Percentiles rank a stretch among this genome's conserved stretches.
These are phyloP conservation scores for Chernovozyma sophiae-reginae DNA, from an alignment of 1,139 yeast genomes.

Conservation along the genomic window DNA sequence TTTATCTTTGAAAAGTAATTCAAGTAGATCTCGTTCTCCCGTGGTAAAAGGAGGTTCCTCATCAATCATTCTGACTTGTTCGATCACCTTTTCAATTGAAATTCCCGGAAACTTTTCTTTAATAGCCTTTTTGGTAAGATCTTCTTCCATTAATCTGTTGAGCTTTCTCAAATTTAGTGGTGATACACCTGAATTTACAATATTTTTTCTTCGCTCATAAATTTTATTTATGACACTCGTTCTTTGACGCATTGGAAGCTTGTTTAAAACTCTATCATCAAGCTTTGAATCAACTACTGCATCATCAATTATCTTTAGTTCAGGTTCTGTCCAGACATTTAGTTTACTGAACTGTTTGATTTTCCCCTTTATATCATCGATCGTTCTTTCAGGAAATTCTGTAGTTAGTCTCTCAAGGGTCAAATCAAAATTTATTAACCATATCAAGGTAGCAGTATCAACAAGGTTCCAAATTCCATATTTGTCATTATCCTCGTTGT, in stretches of 20 bases:
- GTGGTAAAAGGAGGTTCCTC: background rate
- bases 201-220: background rate
- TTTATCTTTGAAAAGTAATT: no score
- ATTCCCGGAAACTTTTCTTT: background rate
- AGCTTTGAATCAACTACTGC: background rate
- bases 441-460: slow-evolving; percentile 3
- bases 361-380: slow-evolving; percentile 5
- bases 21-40: background rate
- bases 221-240: no score
- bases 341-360: slow-evolving; percentile 5
- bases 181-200: background rate
- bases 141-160: background rate
- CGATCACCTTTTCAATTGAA: background rate
- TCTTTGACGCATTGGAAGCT: slow-evolving; percentile 4
- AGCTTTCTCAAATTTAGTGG: background rate
- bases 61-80: background rate
- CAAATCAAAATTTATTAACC: slow-evolving; percentile 1
- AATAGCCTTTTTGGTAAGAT: background rate
- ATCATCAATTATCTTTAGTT: slow-evolving; percentile 1
- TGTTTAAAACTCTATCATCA: background rate
- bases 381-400: slow-evolving; percentile 6
- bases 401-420: slow-evolving; percentile 7
- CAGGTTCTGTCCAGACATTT: slow-evolving; percentile 6
- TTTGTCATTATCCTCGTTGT: slow-evolving; percentile 2
- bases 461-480: slow-evolving; percentile 3